These are phyloP conservation scores for Apiotrichum porosum DNA, from an alignment of 1,284 basidiomycete genomes.

Conservation along the genomic window DNA sequence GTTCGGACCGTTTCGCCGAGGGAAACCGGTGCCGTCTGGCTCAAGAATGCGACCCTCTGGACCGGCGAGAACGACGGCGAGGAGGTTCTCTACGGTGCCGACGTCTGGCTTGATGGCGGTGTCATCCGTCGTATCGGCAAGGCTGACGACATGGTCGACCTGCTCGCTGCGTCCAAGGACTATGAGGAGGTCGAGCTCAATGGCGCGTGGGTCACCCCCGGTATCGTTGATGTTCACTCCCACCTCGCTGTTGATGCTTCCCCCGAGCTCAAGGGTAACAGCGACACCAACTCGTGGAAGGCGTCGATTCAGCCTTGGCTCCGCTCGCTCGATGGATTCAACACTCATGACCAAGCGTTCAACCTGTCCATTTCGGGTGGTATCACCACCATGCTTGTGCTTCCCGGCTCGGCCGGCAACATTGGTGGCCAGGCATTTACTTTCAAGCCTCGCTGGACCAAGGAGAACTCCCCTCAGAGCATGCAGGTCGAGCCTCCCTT, in stretches of 20 bases:
- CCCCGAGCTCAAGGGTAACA: slow-evolving; percentile 55
- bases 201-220: slow-evolving; percentile 53
- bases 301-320: slow-evolving; percentile 51
- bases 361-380: slow-evolving; percentile 52
- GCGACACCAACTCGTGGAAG: slow-evolving; percentile 49
- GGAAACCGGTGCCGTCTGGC: slow-evolving; percentile 62
- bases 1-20: slow-evolving; percentile 65
- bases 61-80: slow-evolving; percentile 62
- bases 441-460: slow-evolving; percentile 52
- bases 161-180: slow-evolving; percentile 12
- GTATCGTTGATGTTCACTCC: slow-evolving; percentile 71
- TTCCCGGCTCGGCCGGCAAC: slow-evolving; percentile 48
- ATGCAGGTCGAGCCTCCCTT: slow-evolving; percentile 50
- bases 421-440: slow-evolving; percentile 52
- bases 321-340: slow-evolving; percentile 53
- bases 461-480: slow-evolving; percentile 46
- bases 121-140: slow-evolving; percentile 49
- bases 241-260: slow-evolving; percentile 67
- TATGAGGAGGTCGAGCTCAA: slow-evolving; percentile 44
- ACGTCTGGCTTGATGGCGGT: slow-evolving; percentile 50
- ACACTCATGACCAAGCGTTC: slow-evolving; percentile 53
- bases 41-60: slow-evolving; percentile 75
- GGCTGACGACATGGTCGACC: slow-evolving; percentile 18
- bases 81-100: slow-evolving; percentile 56
- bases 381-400: slow-evolving; percentile 52